Conservation (phyloP, 257 asterid genomes). For the Solanum gandarillasii region DNA sequence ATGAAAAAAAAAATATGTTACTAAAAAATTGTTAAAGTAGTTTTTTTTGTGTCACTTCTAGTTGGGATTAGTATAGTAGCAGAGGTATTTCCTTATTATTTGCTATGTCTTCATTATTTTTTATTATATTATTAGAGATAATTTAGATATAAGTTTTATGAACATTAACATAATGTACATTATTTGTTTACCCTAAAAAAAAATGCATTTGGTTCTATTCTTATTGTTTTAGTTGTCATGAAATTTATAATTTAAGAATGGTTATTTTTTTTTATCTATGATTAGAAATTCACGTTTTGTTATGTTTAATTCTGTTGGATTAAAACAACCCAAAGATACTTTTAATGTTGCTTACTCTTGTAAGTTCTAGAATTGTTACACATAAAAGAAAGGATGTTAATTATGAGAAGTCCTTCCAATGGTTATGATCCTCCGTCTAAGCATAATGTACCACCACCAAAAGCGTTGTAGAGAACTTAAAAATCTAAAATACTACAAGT, state of each 20-base stretch:
- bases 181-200: neutral
- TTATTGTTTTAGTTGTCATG: neutral
- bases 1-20: neutral
- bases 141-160: too few species aligned
- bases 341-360: too few species aligned
- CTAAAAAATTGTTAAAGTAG: too few species aligned
- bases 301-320: neutral
- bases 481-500: neutral
- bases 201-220: neutral
- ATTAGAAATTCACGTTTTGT: neutral
- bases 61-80: neutral
- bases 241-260: too few species aligned
- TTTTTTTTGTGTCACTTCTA: too few species aligned
- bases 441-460: neutral
- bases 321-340: too few species aligned
- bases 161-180: neutral
- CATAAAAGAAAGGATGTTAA: neutral
- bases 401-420: neutral
- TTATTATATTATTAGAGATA: neutral
- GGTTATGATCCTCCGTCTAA: neutral
- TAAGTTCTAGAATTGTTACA: neutral
- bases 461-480: neutral
- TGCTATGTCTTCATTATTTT: neutral
- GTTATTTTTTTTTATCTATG: neutral
- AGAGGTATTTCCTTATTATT: neutral